phyloP scores from a whole-genome alignment of 345 rosid species.

The Triadica sebifera region DNA sequence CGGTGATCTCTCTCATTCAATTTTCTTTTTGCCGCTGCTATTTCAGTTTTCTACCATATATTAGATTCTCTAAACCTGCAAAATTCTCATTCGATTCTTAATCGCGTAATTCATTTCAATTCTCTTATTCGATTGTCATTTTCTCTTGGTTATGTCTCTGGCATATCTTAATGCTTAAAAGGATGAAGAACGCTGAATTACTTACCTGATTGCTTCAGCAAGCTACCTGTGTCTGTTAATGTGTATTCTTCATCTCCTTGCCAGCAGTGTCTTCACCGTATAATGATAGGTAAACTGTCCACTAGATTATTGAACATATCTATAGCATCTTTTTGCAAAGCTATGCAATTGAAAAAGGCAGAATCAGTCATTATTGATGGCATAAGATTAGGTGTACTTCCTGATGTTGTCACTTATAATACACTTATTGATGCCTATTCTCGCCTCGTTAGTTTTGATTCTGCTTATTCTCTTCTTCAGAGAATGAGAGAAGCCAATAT shows the following conservation, averaged over 20 bases:
- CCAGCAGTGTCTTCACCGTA: background rate
- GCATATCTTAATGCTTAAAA: background rate
- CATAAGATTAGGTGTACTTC: slow-evolving; percentile 67
- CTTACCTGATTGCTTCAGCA: background rate
- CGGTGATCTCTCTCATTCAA: too few relatives aligned
- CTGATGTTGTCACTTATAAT: slow-evolving; percentile 85
- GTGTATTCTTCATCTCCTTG: background rate
- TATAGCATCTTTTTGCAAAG: slow-evolving; percentile 57
- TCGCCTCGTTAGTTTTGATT: slow-evolving; percentile 53
- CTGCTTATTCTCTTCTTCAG: slow-evolving; percentile 52
- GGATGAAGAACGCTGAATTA: background rate
- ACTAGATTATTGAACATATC: slow-evolving; percentile 64
- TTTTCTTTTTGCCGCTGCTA: too few relatives aligned
- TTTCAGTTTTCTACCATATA: too few relatives aligned
- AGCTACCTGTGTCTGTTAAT: background rate
- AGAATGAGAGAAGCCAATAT: slow-evolving; percentile 74
- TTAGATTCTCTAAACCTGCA: too few relatives aligned
- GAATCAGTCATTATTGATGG: slow-evolving; percentile 60
- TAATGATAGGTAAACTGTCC: slow-evolving; percentile 36
- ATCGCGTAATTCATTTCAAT: background rate
- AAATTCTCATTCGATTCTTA: too few relatives aligned
- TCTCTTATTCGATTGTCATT: background rate
- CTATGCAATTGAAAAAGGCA: slow-evolving; percentile 52
- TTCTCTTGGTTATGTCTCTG: background rate
- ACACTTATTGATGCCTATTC: slow-evolving; percentile 59